Conservation (phyloP, 83 land plant species). For the Isoetes engelmannii region DNA sequence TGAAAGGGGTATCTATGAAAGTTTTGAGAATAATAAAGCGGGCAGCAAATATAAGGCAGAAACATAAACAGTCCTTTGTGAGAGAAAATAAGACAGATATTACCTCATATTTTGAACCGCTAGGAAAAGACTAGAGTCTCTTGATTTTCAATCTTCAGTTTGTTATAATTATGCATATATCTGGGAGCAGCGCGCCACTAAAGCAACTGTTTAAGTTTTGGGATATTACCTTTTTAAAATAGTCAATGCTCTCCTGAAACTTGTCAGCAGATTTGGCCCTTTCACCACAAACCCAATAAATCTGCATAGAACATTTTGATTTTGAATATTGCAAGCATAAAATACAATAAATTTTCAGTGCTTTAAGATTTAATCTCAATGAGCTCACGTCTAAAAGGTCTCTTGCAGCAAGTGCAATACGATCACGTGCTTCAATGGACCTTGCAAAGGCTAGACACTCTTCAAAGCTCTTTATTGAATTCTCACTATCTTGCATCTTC, state of each 20-base stretch:
- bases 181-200: too few species aligned
- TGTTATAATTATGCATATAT: too few species aligned
- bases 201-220: too few species aligned
- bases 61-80: too few species aligned
- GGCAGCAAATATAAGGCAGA: too few species aligned
- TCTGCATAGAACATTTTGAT: slow-evolving; percentile 4
- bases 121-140: too few species aligned
- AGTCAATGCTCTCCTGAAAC: slow-evolving; percentile 1
- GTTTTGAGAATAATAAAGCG: too few species aligned
- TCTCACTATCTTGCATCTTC: slow-evolving; percentile 2
- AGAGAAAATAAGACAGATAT: too few species aligned
- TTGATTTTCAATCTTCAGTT: too few species aligned
- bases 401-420: slow-evolving; percentile 2
- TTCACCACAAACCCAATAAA: slow-evolving; percentile 9
- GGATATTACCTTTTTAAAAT: slow-evolving; percentile 5
- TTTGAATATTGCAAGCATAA: not conserved
- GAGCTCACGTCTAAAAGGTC: slow-evolving; percentile 3
- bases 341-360: not conserved
- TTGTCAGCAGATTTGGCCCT: not conserved
- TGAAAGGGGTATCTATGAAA: too few species aligned
- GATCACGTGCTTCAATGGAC: not conserved
- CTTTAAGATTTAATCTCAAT: not conserved
- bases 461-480: slow-evolving; percentile 10
- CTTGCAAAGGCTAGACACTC: slow-evolving; percentile 12
- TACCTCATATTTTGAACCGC: too few species aligned